phyloP scores from a whole-genome alignment of 2,329 filamentous ascomycete genomes.

The Arthrocladium fulminans region DNA sequence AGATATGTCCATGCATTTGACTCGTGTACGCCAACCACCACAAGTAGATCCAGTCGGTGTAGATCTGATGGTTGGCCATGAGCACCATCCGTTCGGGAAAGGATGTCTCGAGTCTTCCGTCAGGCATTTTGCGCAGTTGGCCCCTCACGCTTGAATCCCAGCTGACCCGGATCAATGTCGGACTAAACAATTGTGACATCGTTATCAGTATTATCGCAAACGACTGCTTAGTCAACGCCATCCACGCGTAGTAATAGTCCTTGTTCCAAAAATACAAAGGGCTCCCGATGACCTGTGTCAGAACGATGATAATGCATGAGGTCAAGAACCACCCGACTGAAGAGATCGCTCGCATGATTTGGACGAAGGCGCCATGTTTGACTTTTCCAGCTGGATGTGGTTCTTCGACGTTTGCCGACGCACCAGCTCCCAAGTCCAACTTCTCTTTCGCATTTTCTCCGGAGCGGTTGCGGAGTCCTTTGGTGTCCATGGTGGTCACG shows the following conservation, averaged over 20 bases:
- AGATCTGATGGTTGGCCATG: conserved; percentile 58
- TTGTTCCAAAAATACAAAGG: conserved; percentile 54
- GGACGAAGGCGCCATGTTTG: conserved; percentile 39
- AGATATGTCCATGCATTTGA: conserved; percentile 56
- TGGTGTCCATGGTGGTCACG: not conserved
- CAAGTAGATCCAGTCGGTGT: conserved; percentile 61
- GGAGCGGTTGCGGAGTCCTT: not conserved
- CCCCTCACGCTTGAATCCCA: conserved; percentile 53
- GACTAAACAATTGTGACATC: conserved; percentile 54
- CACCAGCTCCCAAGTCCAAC: not conserved
- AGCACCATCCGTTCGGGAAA: conserved; percentile 55
- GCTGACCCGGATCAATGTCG: conserved; percentile 53
- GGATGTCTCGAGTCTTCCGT: conserved; percentile 49
- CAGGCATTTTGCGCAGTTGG: conserved; percentile 47
- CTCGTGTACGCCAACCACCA: conserved; percentile 61
- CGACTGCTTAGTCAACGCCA: conserved; percentile 57
- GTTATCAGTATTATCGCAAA: conserved; percentile 56
- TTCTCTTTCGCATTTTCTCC: not conserved
- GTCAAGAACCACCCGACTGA: conserved; percentile 38
- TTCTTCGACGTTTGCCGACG: not conserved
- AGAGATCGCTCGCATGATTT: conserved; percentile 37
- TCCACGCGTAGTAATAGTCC: conserved; percentile 55
- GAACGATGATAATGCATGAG: conserved; percentile 36
- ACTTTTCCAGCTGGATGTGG: conserved; percentile 24
- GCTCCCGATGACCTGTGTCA: conserved; percentile 52